Evolutionary conservation across 139 green algal genomes (phyloP).

Genomic region (Chlamydomonas schloesseri): DNA sequence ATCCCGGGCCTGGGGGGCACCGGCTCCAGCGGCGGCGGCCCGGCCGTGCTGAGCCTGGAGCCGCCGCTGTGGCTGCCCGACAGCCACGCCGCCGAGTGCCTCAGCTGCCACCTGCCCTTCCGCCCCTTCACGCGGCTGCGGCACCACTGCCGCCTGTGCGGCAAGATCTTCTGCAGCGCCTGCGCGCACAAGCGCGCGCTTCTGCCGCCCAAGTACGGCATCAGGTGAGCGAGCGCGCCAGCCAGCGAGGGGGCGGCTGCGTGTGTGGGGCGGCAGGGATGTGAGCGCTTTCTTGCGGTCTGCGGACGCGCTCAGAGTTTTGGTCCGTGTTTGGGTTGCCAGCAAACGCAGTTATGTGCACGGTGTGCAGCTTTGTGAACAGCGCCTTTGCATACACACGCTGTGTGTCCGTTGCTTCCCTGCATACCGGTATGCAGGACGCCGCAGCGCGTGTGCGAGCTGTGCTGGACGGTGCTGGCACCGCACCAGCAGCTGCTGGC

Average conservation of each 20-base stretch:
- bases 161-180: slow-evolving; percentile 80
- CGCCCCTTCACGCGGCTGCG: slow-evolving; percentile 66
- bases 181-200: slow-evolving; percentile 74
- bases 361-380: too few relatives aligned
- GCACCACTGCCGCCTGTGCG: slow-evolving; percentile 85
- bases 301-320: too few relatives aligned
- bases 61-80: slow-evolving; percentile 85
- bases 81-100: slow-evolving; percentile 66
- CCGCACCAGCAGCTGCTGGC: slow-evolving; percentile 81
- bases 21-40: neutral
- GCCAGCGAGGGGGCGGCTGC: too few relatives aligned
- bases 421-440: slow-evolving; percentile 51
- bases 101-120: slow-evolving; percentile 72
- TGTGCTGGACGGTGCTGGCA: slow-evolving; percentile 72
- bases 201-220: slow-evolving; percentile 81
- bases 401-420: too few relatives aligned
- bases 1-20: too few relatives aligned
- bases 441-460: slow-evolving; percentile 77
- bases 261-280: too few relatives aligned
- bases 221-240: slow-evolving; percentile 49
- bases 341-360: too few relatives aligned
- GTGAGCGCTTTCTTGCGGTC: too few relatives aligned
- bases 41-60: slow-evolving; percentile 67
- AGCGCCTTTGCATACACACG: too few relatives aligned
- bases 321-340: too few relatives aligned